Evolutionary conservation across 306 rosid species (phyloP).

Genomic region (Vigna reflexopilosa): DNA sequence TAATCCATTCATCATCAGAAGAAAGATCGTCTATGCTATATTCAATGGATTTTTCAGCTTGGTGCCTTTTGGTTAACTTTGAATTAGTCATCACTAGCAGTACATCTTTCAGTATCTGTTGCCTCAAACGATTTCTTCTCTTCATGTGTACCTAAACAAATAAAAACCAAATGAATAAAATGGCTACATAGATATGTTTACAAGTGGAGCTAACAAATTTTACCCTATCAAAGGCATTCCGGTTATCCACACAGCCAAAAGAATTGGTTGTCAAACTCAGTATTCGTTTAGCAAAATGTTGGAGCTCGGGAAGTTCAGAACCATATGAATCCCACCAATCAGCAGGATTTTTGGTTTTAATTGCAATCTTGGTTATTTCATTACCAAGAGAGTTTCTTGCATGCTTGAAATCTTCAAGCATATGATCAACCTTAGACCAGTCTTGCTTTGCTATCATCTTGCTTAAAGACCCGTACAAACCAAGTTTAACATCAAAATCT

Average conservation of each 20-base stretch:
- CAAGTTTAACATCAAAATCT: not conserved
- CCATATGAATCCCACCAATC: too few relatives aligned
- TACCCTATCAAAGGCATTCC: not conserved
- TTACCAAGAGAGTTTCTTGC: too few relatives aligned
- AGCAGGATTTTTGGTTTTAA: too few relatives aligned
- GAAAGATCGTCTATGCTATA: not conserved
- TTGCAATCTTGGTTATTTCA: too few relatives aligned
- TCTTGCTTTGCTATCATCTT: not conserved
- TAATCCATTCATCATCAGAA: not conserved
- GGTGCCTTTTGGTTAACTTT: not conserved
- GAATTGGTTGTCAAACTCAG: not conserved
- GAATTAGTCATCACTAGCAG: not conserved
- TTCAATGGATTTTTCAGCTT: not conserved
- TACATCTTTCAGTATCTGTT: not conserved
- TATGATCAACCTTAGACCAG: not conserved
- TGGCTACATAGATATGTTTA: not conserved
- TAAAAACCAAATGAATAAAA: not conserved
- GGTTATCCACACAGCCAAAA: not conserved
- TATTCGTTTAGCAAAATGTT: not conserved
- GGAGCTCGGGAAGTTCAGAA: not conserved
- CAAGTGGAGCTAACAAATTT: not conserved
- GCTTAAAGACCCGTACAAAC: not conserved
- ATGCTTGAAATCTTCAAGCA: too few relatives aligned
- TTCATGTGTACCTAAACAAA: not conserved
- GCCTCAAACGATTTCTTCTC: not conserved